Percentiles rank a stretch among this genome's conserved stretches.
Conservation (phyloP, 768 basidiomycete species). For the Hygrocybe coccinea region DNA sequence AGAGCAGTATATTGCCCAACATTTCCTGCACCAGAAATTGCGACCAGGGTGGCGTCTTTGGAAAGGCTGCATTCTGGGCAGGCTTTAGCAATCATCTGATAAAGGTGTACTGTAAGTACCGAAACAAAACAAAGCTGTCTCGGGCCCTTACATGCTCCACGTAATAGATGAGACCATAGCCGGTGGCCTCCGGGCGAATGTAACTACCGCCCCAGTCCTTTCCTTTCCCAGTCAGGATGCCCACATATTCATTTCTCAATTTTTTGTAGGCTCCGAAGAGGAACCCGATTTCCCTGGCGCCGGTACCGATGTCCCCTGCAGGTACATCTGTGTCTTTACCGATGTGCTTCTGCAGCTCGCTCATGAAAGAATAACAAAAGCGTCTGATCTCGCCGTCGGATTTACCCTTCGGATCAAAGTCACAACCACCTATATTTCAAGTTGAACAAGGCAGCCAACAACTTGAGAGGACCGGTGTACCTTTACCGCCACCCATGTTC, state of each 20-base stretch:
- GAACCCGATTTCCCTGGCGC: conserved; percentile 71
- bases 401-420: conserved; percentile 82
- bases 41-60: conserved; percentile 45
- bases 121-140: neutral
- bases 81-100: conserved; percentile 51
- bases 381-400: conserved; percentile 67
- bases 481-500: conserved; percentile 71
- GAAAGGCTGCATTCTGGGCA: conserved; percentile 53
- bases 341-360: conserved; percentile 67
- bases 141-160: conserved; percentile 54
- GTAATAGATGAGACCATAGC: conserved; percentile 74
- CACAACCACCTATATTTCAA: conserved; percentile 71
- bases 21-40: conserved; percentile 66
- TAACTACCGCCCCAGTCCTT: conserved; percentile 63
- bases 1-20: conserved; percentile 73
- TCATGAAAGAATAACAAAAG: conserved; percentile 71
- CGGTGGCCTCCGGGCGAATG: conserved; percentile 71
- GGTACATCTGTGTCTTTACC: conserved; percentile 74
- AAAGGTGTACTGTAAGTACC: neutral
- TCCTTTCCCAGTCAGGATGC: conserved; percentile 71
- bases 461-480: neutral
- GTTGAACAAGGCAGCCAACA: conserved; percentile 34
- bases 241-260: conserved; percentile 63
- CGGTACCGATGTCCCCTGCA: conserved; percentile 70
- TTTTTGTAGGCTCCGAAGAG: conserved; percentile 78